These are phyloP conservation scores for Melanogaster broomeanus DNA, from an alignment of 768 basidiomycete species.

Conservation along the genomic window DNA sequence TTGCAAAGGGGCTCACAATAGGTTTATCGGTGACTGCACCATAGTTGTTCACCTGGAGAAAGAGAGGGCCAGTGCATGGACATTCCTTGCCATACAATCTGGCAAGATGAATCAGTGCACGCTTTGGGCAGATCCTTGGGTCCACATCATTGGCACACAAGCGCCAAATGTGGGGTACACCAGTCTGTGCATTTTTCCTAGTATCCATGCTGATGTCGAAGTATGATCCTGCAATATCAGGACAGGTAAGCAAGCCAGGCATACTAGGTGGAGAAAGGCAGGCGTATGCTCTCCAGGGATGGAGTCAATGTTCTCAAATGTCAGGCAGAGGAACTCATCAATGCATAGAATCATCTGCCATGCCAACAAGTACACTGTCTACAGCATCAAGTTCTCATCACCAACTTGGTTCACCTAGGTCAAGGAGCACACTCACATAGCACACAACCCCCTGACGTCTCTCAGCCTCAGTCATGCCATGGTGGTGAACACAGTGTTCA, in stretches of 20 bases:
- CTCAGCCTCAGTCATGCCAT: background rate
- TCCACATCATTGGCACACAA: slow-evolving; percentile 19
- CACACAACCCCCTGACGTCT: background rate
- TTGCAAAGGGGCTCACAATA: background rate
- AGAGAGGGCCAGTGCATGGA: background rate
- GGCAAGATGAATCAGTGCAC: slow-evolving; percentile 13
- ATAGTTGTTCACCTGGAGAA: background rate
- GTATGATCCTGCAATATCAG: slow-evolving; percentile 1
- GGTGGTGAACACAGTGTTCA: slow-evolving; percentile 9
- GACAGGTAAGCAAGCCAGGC: background rate
- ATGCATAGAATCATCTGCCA: slow-evolving; percentile 18
- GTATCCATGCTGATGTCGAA: slow-evolving; percentile 5
- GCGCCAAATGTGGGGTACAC: slow-evolving; percentile 12
- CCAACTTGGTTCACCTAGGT: background rate
- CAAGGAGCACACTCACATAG: slow-evolving; percentile 4
- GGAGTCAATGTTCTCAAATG: slow-evolving; percentile 16
- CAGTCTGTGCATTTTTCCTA: slow-evolving; percentile 17
- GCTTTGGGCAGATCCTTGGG: slow-evolving; percentile 17
- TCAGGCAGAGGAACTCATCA: slow-evolving; percentile 14
- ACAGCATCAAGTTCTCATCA: background rate
- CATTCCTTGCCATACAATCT: slow-evolving; percentile 1
- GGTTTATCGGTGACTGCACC: background rate
- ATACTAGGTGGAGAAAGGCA: background rate
- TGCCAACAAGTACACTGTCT: slow-evolving; percentile 18
- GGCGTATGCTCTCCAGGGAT: background rate